A percentile compares a stretch with the other conserved stretches of the same genome.
Evolutionary conservation across 805 yeast genomes (phyloP).

Genomic region (Saccharomycopsis sp.): DNA sequence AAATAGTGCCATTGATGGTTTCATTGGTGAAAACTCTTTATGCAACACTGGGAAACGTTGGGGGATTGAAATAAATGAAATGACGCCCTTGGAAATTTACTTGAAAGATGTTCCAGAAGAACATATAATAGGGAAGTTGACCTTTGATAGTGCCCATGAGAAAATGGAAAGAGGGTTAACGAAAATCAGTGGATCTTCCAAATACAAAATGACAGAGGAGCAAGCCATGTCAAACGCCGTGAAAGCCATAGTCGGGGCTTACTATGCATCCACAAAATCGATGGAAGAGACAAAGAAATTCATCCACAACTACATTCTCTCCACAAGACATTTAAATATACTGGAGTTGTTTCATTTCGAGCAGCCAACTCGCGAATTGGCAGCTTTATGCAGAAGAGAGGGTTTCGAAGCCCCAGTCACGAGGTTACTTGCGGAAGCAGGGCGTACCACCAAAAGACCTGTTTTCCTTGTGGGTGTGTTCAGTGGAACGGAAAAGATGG

Average conservation of each 20-base stretch:
- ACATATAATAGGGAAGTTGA: constrained; percentile 60
- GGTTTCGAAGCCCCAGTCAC: constrained; percentile 66
- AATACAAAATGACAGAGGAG: constrained; percentile 6
- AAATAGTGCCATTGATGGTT: constrained; percentile 66
- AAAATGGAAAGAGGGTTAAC: constrained; percentile 10
- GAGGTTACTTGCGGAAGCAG: constrained; percentile 85
- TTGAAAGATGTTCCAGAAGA: constrained; percentile 60
- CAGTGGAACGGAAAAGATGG: constrained; percentile 71
- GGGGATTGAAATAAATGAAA: constrained; percentile 80
- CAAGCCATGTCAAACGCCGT: constrained; percentile 56
- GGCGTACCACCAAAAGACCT: constrained; percentile 76
- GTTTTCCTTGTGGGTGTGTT: constrained; percentile 88
- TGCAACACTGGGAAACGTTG: constrained; percentile 62
- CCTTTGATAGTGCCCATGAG: constrained; percentile 32
- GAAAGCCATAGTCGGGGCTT: constrained; percentile 74
- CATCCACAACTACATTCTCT: constrained; percentile 59
- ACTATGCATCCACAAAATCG: constrained; percentile 62
- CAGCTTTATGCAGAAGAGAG: constrained; percentile 68
- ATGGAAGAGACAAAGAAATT: constrained; percentile 56
- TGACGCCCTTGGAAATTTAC: constrained; percentile 54
- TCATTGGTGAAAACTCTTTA: constrained; percentile 58
- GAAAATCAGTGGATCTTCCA: constrained; percentile 2
- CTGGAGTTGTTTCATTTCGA: constrained; percentile 68
- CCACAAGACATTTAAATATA: constrained; percentile 70
- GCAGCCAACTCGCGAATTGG: constrained; percentile 78